These are phyloP conservation scores for Fonsecaea erecta DNA, from an alignment of 2,329 filamentous ascomycete genomes.

Conservation along the genomic window DNA sequence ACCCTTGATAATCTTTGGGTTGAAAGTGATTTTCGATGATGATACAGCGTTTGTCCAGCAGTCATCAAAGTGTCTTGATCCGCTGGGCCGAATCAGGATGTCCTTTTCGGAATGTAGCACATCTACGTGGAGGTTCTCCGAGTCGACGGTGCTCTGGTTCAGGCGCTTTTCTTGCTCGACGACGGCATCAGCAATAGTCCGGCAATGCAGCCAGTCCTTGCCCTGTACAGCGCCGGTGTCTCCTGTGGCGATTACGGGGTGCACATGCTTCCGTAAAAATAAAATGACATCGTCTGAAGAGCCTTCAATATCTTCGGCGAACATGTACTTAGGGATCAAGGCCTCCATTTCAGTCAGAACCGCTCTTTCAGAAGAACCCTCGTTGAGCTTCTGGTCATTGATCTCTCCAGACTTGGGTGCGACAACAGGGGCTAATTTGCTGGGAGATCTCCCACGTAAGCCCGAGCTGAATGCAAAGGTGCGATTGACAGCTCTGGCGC, in stretches of 20 bases:
- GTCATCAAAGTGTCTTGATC: conserved; percentile 7
- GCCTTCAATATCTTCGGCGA: conserved; percentile 10
- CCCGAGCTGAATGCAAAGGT: conserved; percentile 7
- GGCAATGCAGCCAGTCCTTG: conserved; percentile 7
- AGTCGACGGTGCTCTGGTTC: not conserved
- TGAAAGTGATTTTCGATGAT: not conserved
- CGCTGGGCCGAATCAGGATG: conserved; percentile 6
- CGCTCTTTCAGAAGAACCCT: not conserved
- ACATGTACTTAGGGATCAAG: conserved; percentile 5
- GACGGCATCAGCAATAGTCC: not conserved
- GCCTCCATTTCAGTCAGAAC: not conserved
- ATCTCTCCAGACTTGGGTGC: not conserved
- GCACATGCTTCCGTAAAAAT: conserved; percentile 9
- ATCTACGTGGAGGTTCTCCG: not conserved
- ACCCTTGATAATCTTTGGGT: conserved; percentile 3
- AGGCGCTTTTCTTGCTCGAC: not conserved
- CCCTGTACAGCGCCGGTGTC: not conserved
- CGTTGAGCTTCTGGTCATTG: not conserved
- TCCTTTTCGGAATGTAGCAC: conserved; percentile 10
- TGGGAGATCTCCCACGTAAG: not conserved
- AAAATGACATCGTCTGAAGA: conserved; percentile 12
- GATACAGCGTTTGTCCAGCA: conserved; percentile 4
- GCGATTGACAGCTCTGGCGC: not conserved
- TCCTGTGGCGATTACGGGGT: not conserved
- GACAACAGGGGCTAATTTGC: not conserved